These are phyloP conservation scores for Daucus carota DNA, from an alignment of 129 eudicot genomes.

Conservation along the genomic window DNA sequence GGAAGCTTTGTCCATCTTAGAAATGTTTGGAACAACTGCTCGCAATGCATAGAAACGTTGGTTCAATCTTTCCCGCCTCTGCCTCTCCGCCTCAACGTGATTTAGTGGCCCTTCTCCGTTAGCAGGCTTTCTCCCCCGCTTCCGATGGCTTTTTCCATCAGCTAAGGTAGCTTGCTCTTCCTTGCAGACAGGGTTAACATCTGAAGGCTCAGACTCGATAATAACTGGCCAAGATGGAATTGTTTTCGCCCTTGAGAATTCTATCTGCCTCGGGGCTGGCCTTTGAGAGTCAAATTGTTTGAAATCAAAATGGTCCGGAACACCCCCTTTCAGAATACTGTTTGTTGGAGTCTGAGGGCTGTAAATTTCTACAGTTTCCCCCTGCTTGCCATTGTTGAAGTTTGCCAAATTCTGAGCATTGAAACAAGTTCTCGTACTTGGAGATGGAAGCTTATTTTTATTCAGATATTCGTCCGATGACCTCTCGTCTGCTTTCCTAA, in stretches of 20 bases:
- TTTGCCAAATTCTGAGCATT: constrained; percentile 44
- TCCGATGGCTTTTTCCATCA: constrained; percentile 60
- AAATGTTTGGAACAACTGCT: constrained; percentile 83
- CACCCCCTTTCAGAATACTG: constrained; percentile 25
- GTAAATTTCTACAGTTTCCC: constrained; percentile 11
- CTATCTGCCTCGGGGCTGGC: constrained; percentile 53
- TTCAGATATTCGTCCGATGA: constrained; percentile 19
- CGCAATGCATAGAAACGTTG: constrained; percentile 79
- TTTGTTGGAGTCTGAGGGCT: constrained; percentile 34
- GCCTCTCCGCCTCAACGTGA: constrained; percentile 91
- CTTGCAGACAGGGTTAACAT: constrained; percentile 36
- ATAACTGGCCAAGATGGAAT: constrained; percentile 33
- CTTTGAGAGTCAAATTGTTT: constrained; percentile 27
- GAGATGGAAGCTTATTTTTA: constrained; percentile 34
- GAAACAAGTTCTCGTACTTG: constrained; percentile 26
- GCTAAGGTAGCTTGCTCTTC: constrained; percentile 25
- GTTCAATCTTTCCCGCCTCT: constrained; percentile 75
- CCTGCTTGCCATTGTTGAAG: constrained; percentile 21
- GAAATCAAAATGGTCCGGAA: constrained; percentile 24
- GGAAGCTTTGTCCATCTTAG: constrained; percentile 95
- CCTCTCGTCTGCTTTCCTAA: constrained; percentile 40
- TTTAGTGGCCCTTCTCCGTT: constrained; percentile 86
- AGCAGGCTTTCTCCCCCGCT: constrained; percentile 89
- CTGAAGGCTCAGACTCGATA: constrained; percentile 60
- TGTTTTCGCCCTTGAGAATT: constrained; percentile 51